Percentiles rank a stretch among this genome's conserved stretches.
phyloP scores from a whole-genome alignment of 148 eudicot genomes.

The Drosera capensis region DNA sequence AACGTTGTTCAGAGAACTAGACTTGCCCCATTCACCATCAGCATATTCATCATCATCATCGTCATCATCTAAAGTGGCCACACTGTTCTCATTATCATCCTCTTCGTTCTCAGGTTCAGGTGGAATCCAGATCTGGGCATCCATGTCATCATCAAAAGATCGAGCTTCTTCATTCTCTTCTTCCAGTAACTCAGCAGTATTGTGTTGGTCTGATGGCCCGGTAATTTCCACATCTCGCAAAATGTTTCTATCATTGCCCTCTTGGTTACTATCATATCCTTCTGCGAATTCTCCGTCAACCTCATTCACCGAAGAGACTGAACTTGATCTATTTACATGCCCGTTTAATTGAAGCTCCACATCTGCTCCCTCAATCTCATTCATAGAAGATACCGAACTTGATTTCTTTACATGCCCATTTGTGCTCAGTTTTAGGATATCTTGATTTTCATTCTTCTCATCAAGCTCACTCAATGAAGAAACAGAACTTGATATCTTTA shows the following conservation, averaged over 20 bases:
- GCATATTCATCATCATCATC: slow-evolving; percentile 65
- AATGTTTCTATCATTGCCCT: slow-evolving; percentile 6
- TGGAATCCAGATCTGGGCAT: slow-evolving; percentile 54
- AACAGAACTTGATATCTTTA: too few species aligned
- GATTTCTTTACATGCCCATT: slow-evolving; percentile 11
- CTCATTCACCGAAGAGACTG: slow-evolving; percentile 5
- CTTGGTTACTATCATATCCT: slow-evolving; percentile 5
- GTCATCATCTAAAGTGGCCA: slow-evolving; percentile 45
- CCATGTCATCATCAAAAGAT: slow-evolving; percentile 22
- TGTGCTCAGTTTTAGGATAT: slow-evolving; percentile 9
- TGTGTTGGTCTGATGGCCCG: slow-evolving; percentile 2
- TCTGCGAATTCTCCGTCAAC: slow-evolving; percentile 4
- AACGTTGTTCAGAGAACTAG: slow-evolving; percentile 36
- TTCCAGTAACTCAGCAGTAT: slow-evolving; percentile 9
- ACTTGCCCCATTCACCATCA: slow-evolving; percentile 51
- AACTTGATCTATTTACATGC: slow-evolving; percentile 13
- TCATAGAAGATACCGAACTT: too few species aligned
- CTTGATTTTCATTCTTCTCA: too few species aligned
- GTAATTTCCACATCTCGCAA: slow-evolving; percentile 7
- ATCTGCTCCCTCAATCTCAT: slow-evolving; percentile 1
- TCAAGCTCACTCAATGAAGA: too few species aligned
- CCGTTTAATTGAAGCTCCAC: slow-evolving; percentile 4
- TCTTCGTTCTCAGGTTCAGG: slow-evolving; percentile 59
- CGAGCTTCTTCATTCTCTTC: slow-evolving; percentile 20
- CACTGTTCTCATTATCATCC: slow-evolving; percentile 42